Evolutionary conservation across 1,284 basidiomycete genomes (phyloP), one percentile per base, ranked within the genome.

Genomic region (Rhizoctonia solani): DNA sequence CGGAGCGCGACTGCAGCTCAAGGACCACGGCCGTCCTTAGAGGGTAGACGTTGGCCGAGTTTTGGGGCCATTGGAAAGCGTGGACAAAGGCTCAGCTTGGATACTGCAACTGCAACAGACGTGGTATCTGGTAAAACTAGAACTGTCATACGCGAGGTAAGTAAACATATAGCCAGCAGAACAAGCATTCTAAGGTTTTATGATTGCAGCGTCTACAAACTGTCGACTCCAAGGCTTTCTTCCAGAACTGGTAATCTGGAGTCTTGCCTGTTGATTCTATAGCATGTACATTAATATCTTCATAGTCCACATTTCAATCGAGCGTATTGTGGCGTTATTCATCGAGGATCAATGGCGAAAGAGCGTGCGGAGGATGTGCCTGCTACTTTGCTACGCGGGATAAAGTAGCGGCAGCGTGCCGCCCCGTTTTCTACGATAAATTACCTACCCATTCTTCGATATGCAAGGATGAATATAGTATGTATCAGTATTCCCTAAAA

Each of bases 121-220:
- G 74, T 78, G 9, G 78, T 76, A 47, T 75, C 79, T 23, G 77
- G 76, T 23, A 81, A 77, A 69, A 88, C 85, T 72, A 81, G 82
- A 50, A 83, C 78, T 3, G 87, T 88, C 27, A 82, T 92, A 68
- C 81, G 85, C 19, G 90, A 92, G 83, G 90, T 90, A 63, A 61
- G 85, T 50, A 46, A 39, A 25, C 19, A 23, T 56, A 32, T 67
- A 27, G 29, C 44, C 25, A 27, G n/a, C n/a, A 53, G 34, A 37
- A 34, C 41, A 29, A 53, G 44, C 19, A 27, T 27, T 25, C 27
- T 65, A 56, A 52, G 39, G 34, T 49, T 27, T 29, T 47, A 41
- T 14, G 16, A 21, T 68, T 21, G 21, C 66, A 92, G 90, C 87
- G 89, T 19, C 76, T 92, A 71, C 89, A 92, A 75, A 85, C 81